Base-by-base conservation (phyloP, 495 filamentous ascomycete genomes). In the Lasiosphaeria miniovina region DNA sequence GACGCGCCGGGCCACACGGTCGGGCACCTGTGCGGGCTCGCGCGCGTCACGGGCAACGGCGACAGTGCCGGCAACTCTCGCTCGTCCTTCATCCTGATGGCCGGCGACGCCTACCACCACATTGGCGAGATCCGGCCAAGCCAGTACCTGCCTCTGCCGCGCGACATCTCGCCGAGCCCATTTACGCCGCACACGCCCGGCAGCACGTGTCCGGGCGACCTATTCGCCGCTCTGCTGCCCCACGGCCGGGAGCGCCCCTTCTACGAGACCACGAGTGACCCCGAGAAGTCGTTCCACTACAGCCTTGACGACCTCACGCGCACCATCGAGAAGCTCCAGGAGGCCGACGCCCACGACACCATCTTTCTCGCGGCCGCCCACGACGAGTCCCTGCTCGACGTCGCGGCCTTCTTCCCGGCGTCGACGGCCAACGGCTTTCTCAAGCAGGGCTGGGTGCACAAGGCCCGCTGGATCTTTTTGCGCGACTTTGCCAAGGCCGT, bases 1-100 rank as follows among this genome's bases (percentile, higher is more conserved):
- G 74, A 84, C 62, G 61, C 77, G 0, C 82, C 84, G 4, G 84
- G 84, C 11, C 84, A 86, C 58, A 73, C 76, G 10, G 68, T 78
- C 35, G 84, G 86, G 0, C 84, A 88, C 61, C 73, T 86, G 4
- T 78, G 77, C 58, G 84, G 61, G 0, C 69, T 88, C 4, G 85
- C 81, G 9, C 69, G 84, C 2, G 81, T 79, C 9, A 82, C 79
- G 7, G 52, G 54, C 24, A 31, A 15, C n/a, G 11, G n/a, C 10
- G 31, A 32, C 1, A 33, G 43, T 4, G 17, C 35, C 68, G 32
- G 14, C 12, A 38, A 46, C 17, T 36, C 73, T 2, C 24, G 24
- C 24, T 75, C 79, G 17, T 80, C 77, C 6, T 86, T 84, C 64
- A 71, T 86, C 59, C 68, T 85, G 10, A 71, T 86, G 71, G 80